A percentile compares a stretch with the other conserved stretches of the same genome.
Evolutionary conservation across 2,329 filamentous ascomycete genomes (phyloP).

Genomic region (Bipolaris oryzae): DNA sequence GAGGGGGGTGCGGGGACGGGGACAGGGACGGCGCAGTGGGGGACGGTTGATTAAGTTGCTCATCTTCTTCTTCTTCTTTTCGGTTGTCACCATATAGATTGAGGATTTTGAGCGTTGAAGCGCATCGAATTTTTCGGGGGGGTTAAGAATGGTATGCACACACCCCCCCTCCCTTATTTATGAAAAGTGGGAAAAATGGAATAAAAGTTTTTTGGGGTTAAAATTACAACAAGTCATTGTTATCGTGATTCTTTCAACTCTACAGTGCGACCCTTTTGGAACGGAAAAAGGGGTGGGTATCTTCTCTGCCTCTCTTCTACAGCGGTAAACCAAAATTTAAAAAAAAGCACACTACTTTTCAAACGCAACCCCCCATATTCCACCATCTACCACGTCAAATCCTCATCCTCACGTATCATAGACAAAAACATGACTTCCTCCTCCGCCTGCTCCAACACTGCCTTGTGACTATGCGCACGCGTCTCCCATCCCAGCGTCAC

Average conservation of each 20-base stretch:
- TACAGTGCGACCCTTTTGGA: no score
- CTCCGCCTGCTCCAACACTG: constrained; percentile 14
- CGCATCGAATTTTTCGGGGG: no score
- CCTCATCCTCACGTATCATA: constrained; percentile 6
- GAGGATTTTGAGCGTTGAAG: no score
- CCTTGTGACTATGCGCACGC: constrained; percentile 9
- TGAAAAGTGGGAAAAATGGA: no score
- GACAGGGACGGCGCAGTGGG: constrained; percentile 26
- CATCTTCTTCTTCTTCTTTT: not conserved
- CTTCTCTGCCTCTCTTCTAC: no score
- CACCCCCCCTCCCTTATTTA: no score
- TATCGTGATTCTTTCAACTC: no score
- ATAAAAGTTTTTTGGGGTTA: no score
- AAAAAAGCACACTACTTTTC: not conserved
- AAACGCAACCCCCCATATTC: not conserved
- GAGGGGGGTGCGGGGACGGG: constrained; percentile 18
- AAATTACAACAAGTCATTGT: no score
- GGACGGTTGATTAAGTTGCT: constrained; percentile 33
- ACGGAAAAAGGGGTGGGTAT: no score
- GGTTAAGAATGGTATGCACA: no score
- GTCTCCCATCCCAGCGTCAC: constrained; percentile 15
- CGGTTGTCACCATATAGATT: not conserved
- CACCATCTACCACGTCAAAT: not conserved
- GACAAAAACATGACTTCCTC: constrained; percentile 15
- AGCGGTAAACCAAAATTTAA: not conserved